Evolutionary conservation across 2,329 filamentous ascomycete species (phyloP), one percentile per base, ranked within the genome.

Genomic region (Acarospora socialis): DNA sequence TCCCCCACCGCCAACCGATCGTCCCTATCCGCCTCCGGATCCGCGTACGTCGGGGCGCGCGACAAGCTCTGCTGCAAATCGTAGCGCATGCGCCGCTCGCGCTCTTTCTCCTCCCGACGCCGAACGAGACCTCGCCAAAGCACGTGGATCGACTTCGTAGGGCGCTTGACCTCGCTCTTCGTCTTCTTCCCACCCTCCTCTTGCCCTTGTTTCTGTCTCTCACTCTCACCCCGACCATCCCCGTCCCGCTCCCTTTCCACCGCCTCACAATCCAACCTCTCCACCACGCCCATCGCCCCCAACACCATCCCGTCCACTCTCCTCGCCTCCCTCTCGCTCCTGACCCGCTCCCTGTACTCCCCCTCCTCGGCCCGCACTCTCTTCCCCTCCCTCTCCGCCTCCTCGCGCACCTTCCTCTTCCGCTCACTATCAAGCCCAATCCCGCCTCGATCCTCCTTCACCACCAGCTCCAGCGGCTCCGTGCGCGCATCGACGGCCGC

Each of bases 361-460:
- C 66, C 66, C 37, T 79, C 76, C 24, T 81, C 65, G 29, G 69
- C 66, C 50, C 78, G 62, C 60, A 84, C 84, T 55, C 72, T 72
- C 49, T 83, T 78, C 2, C 66, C 69, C 39, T 81, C 77, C 46
- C 52, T 53, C 32, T 50, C 52, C 10, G 42, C 27, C 7, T 52
- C 49, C 35, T 57, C 54, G 32, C 51, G 43, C 34, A 69, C 56
- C 49, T 79, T 86, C 42, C 82, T 67, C 61, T 92, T 93, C 58
- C 77, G 77, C 53, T 90, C 83, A 4, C 68, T 73, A 41, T 90
- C 82, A 45, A 87, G 57, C 0, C 90, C 87, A 42, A 95, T 83
- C 2, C 87, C 90, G 10, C 73, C 77, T 3, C 80, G 68, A 46
- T 79, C 79, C 32, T 84, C 79, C 52, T 90, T 92, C 48, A 92